Evolutionary conservation across 805 yeast species (phyloP).

Genomic region (Zygotorulaspora sp.): DNA sequence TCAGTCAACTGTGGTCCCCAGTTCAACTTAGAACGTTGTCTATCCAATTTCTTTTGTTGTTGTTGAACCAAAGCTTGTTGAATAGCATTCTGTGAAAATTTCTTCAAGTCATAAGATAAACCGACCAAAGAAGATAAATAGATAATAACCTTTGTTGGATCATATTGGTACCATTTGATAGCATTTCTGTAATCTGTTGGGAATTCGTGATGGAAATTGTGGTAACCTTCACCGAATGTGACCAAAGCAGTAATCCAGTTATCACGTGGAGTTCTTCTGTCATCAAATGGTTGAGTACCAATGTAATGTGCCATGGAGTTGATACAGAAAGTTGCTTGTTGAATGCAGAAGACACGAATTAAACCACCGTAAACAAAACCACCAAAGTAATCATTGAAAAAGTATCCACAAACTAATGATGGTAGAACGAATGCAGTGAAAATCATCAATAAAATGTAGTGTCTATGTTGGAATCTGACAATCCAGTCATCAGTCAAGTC

Average conservation of each 20-base stretch:
- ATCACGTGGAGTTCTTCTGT: slow-evolving; percentile 82
- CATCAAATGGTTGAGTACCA: slow-evolving; percentile 82
- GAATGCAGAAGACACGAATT: slow-evolving; percentile 62
- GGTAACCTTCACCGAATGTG: slow-evolving; percentile 87
- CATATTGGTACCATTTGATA: slow-evolving; percentile 81
- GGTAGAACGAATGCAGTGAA: slow-evolving; percentile 61
- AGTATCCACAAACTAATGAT: slow-evolving; percentile 48
- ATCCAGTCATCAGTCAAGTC: slow-evolving; percentile 77
- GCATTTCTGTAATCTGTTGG: slow-evolving; percentile 88
- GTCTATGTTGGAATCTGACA: slow-evolving; percentile 77
- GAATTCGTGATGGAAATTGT: slow-evolving; percentile 87
- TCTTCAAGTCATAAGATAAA: slow-evolving; percentile 66
- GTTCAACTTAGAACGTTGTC: slow-evolving; percentile 54
- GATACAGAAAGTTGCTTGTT: slow-evolving; percentile 83
- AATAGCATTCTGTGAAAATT: slow-evolving; percentile 73
- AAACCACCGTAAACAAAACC: slow-evolving; percentile 77
- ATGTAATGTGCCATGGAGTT: slow-evolving; percentile 84
- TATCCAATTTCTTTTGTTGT: slow-evolving; percentile 72
- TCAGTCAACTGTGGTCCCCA: slow-evolving; percentile 70
- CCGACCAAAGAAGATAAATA: slow-evolving; percentile 60
- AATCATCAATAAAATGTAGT: slow-evolving; percentile 60
- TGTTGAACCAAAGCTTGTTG: slow-evolving; percentile 80
- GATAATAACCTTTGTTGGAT: slow-evolving; percentile 69
- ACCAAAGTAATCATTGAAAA: slow-evolving; percentile 60
- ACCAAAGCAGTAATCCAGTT: slow-evolving; percentile 75